These are phyloP conservation scores for Nicotiana tabacum DNA, from an alignment of 257 asterid species.

Conservation along the genomic window DNA sequence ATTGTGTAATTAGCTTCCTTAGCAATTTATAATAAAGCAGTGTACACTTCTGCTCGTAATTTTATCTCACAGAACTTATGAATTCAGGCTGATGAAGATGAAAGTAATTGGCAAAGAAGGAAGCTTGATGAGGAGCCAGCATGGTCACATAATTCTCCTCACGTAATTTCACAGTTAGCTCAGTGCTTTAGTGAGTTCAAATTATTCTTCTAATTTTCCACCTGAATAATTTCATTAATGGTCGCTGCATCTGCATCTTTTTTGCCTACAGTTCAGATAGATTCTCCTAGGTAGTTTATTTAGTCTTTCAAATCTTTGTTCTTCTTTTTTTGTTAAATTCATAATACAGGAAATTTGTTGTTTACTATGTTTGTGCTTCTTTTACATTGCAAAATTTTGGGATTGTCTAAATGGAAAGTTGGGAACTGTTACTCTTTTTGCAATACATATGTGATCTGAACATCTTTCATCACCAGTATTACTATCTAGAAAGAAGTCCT, in stretches of 20 bases:
- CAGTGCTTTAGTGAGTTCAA: constrained; percentile 80
- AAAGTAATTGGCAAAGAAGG: constrained; percentile 49
- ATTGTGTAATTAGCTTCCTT: background rate
- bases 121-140: constrained; percentile 47
- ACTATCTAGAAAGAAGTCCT: background rate
- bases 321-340: background rate
- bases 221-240: background rate
- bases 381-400: background rate
- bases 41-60: background rate
- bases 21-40: background rate
- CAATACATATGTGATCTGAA: background rate
- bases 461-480: background rate
- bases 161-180: constrained; percentile 71
- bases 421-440: background rate
- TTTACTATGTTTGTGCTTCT: background rate
- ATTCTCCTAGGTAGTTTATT: background rate
- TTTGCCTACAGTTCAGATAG: background rate
- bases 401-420: background rate
- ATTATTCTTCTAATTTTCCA: constrained; percentile 7
- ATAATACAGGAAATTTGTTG: background rate
- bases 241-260: background rate
- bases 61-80: constrained; percentile 25
- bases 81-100: constrained; percentile 83
- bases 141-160: constrained; percentile 57
- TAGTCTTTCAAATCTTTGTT: constrained; percentile 1